These are phyloP conservation scores for Magnusiomyces tetraspermus DNA, from an alignment of 1,139 yeast species.

Conservation along the genomic window DNA sequence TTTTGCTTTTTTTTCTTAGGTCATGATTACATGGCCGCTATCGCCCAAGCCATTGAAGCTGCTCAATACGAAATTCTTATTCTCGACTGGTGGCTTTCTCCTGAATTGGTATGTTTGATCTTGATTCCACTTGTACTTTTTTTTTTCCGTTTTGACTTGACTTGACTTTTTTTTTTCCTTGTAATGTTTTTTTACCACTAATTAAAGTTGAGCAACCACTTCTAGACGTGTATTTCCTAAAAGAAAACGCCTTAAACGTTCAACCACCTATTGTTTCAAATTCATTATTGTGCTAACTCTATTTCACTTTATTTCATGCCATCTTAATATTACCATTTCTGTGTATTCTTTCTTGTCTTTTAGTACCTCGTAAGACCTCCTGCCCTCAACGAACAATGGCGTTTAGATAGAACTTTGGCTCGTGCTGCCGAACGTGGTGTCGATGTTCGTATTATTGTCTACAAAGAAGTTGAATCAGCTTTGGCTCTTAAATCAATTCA, in stretches of 20 bases:
- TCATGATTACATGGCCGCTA: conserved; percentile 40
- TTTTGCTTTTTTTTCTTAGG: conserved; percentile 11
- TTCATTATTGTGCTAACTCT: too few relatives aligned
- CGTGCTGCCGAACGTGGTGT: conserved; percentile 57
- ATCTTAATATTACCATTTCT: background rate
- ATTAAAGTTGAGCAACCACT: background rate
- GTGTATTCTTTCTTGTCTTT: background rate
- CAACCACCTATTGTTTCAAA: too few relatives aligned
- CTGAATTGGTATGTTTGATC: conserved; percentile 35
- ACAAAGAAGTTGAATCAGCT: conserved; percentile 54
- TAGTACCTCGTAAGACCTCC: conserved; percentile 50
- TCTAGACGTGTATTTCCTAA: too few relatives aligned
- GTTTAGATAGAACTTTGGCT: conserved; percentile 49
- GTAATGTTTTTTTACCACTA: background rate
- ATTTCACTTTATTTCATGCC: background rate
- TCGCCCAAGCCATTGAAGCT: conserved; percentile 53
- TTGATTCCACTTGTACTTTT: background rate
- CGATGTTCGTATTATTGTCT: conserved; percentile 49
- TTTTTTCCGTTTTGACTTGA: background rate
- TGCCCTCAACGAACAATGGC: conserved; percentile 54
- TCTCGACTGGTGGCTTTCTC: conserved; percentile 62
- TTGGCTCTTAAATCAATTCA: conserved; percentile 52
- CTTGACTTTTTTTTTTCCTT: too few relatives aligned
- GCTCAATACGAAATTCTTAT: conserved; percentile 54
- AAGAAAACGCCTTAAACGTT: too few relatives aligned